Base-by-base conservation (phyloP, 2,329 filamentous ascomycete species). In the Epichloe coenophiala region DNA sequence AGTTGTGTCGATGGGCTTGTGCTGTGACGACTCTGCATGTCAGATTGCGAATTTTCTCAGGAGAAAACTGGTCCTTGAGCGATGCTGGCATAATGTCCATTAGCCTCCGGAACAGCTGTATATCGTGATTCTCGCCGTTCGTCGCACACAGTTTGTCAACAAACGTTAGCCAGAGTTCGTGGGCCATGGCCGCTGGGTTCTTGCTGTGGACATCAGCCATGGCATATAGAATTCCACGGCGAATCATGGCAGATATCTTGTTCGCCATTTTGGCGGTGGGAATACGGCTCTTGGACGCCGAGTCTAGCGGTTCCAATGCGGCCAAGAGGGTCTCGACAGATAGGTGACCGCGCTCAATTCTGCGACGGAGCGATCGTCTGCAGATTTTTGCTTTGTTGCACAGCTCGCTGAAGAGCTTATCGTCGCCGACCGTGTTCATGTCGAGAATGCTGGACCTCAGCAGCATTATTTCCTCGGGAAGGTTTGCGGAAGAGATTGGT, bases 241-340 rank as follows among this genome's bases (percentile, higher is more conserved):
- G 59, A 45, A 60, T 54, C 43, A 53, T 56, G 45, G 55, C 53
- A 31, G 51, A 23, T 3, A 57, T 48, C 21, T 52, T 53, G 42
- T 57, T 44, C 8, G 50, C 57, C 35, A 50, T 53, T 11, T 47
- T 43, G 2, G 45, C 42, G n/a, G 48, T 43, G 13, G 53, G 47
- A 3, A 60, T 52, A 15, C 49, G 55, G 39, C 42, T 51, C 17
- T 45, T 53, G 3, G 53, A 50, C 13, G 45, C 36, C 35, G 38
- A n/a, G 44, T 60, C 58, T 11, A 60, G 48, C 1, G 59, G 58
- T 2, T 59, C 56, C 40, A 60, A 33, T 5, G 53, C 48, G 23
- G 48, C 43, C 11, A 48, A 19, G 12, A 60, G 23, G 21, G 21
- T 45, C n/a, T 56, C 48, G 13, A 47, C 42, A 27, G 55, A 53